A percentile compares a stretch with the other conserved stretches of the same genome.
Conservation (phyloP, 2,329 filamentous ascomycete genomes). For the Metarhizium sp. region DNA sequence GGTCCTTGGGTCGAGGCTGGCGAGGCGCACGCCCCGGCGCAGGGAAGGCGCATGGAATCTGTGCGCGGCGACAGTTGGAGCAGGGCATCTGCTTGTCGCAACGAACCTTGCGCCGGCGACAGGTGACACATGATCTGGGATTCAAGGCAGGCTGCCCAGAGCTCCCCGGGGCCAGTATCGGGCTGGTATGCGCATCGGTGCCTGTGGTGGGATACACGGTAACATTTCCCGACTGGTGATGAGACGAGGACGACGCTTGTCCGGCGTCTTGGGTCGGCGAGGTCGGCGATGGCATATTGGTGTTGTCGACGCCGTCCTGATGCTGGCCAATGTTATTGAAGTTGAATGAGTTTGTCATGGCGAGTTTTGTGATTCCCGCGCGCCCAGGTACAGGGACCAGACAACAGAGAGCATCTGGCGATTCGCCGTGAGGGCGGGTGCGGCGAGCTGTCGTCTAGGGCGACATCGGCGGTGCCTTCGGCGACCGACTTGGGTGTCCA, state of each 20-base stretch:
- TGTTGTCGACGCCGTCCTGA: slow-evolving; percentile 11
- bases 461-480: not conserved
- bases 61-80: slow-evolving; percentile 61
- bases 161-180: slow-evolving; percentile 24
- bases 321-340: slow-evolving; percentile 14
- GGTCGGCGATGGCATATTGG: slow-evolving; percentile 14
- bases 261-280: slow-evolving; percentile 13
- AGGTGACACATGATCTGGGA: slow-evolving; percentile 41
- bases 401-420: not conserved
- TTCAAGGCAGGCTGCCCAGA: slow-evolving; percentile 28
- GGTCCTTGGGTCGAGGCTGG: slow-evolving; percentile 54
- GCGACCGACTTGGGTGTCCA: not conserved
- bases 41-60: slow-evolving; percentile 65
- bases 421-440: not conserved
- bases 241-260: slow-evolving; percentile 7
- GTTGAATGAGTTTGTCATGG: slow-evolving; percentile 10
- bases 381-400: not conserved
- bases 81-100: slow-evolving; percentile 73
- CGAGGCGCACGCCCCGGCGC: slow-evolving; percentile 64
- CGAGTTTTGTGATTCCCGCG: not conserved
- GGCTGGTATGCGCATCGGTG: slow-evolving; percentile 26
- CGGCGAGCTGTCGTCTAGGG: not conserved
- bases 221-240: slow-evolving; percentile 21
- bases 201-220: slow-evolving; percentile 31
- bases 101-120: slow-evolving; percentile 55